Conservation (phyloP, 208 protist genomes). For the Trypanosoma platydactyli region DNA sequence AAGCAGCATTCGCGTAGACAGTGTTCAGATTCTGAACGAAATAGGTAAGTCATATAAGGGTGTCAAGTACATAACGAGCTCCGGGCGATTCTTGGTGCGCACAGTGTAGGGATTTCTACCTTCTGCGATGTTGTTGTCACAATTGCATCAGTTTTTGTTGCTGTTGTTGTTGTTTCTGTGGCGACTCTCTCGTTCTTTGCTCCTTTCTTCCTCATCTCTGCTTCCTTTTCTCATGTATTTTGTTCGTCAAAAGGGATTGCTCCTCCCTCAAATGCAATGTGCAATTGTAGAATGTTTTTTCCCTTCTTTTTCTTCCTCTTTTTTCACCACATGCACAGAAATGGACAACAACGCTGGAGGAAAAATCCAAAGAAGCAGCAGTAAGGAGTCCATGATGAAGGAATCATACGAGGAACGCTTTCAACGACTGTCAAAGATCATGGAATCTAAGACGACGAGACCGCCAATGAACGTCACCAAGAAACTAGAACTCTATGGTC, state of each 20-base stretch:
- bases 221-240: constrained; percentile 6
- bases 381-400: background rate
- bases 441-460: constrained; percentile 24
- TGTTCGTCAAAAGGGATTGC: background rate
- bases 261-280: background rate
- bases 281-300: background rate
- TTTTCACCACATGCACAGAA: background rate
- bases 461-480: constrained; percentile 52
- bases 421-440: constrained; percentile 16
- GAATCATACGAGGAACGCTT: constrained; percentile 31
- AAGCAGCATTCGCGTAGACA: constrained; percentile 75
- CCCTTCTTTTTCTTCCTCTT: background rate
- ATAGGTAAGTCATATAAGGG: constrained; percentile 85
- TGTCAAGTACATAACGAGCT: constrained; percentile 77
- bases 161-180: constrained; percentile 17
- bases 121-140: constrained; percentile 6
- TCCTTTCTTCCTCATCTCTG: constrained; percentile 1
- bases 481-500: constrained; percentile 86
- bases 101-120: constrained; percentile 37
- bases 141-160: constrained; percentile 23
- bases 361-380: background rate
- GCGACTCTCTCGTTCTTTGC: constrained; percentile 18
- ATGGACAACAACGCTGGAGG: background rate
- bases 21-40: constrained; percentile 82
- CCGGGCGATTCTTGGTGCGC: constrained; percentile 83